These are phyloP conservation scores for Phytopythium chamaehyphon DNA, from an alignment of 352 stramenopile genomes.

Conservation along the genomic window DNA sequence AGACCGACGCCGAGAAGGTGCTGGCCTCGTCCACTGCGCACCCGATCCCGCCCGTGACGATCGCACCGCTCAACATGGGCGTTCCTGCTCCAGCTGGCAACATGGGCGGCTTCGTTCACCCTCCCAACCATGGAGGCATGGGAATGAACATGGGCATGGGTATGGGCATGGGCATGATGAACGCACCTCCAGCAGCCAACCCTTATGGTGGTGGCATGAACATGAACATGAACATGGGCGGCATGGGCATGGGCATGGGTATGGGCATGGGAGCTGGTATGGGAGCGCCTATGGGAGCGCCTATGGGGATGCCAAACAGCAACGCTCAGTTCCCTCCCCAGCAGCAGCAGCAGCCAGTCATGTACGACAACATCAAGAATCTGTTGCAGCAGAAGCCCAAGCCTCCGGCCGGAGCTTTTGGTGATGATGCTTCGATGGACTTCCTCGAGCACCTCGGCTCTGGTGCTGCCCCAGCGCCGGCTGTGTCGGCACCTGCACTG, in stretches of 20 bases:
- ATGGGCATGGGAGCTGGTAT: slow-evolving; percentile 15
- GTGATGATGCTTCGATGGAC: slow-evolving; percentile 57
- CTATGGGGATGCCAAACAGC: too few relatives aligned
- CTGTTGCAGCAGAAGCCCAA: slow-evolving; percentile 71
- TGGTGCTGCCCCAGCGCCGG: slow-evolving; percentile 13
- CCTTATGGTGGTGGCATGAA: too few relatives aligned
- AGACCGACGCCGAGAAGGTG: slow-evolving; percentile 39
- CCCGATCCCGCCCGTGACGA: slow-evolving; percentile 21
- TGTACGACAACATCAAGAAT: slow-evolving; percentile 87
- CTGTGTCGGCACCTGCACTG: slow-evolving; percentile 13
- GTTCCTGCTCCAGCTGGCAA: not conserved
- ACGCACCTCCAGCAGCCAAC: not conserved
- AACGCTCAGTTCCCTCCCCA: slow-evolving; percentile 4
- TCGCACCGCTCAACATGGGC: slow-evolving; percentile 18
- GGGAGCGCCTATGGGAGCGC: slow-evolving; percentile 2
- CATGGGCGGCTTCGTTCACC: not conserved
- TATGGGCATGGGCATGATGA: slow-evolving; percentile 10
- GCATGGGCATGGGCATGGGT: not conserved
- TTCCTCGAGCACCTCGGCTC: slow-evolving; percentile 60
- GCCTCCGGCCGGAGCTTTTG: slow-evolving; percentile 16
- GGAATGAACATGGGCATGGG: slow-evolving; percentile 19
- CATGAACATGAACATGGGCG: slow-evolving; percentile 1
- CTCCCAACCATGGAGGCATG: slow-evolving; percentile 10
- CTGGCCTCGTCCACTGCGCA: slow-evolving; percentile 12
- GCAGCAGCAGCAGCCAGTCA: slow-evolving; percentile 37